phyloP scores from a whole-genome alignment of 2,329 filamentous ascomycete genomes.

The Sodiomyces alkalinus region DNA sequence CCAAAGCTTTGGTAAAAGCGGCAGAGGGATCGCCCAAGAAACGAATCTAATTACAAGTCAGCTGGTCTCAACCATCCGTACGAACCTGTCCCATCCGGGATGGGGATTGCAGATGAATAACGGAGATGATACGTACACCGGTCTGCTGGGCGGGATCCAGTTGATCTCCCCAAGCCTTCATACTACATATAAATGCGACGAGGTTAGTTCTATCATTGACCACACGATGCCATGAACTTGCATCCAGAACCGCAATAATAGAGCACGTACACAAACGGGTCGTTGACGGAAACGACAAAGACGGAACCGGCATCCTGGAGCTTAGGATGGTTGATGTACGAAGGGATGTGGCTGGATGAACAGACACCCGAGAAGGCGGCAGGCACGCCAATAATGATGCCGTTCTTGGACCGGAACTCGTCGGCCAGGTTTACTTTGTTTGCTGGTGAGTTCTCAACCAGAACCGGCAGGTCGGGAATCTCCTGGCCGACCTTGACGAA shows the following conservation, averaged over 20 bases:
- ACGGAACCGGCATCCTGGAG: slow-evolving; percentile 70
- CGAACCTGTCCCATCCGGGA: no score
- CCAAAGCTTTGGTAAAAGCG: slow-evolving; percentile 68
- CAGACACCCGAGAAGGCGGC: slow-evolving; percentile 54
- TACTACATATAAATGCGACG: slow-evolving; percentile 45
- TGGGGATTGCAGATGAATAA: no score
- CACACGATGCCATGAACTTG: slow-evolving; percentile 4
- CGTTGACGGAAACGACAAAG: slow-evolving; percentile 86
- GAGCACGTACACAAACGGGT: slow-evolving; percentile 70
- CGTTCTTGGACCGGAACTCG: slow-evolving; percentile 56
- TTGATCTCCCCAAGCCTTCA: slow-evolving; percentile 73
- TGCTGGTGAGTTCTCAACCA: slow-evolving; percentile 75
- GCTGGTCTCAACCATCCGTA: background rate
- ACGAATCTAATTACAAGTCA: slow-evolving; percentile 49
- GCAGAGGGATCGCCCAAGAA: slow-evolving; percentile 75
- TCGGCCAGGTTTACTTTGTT: slow-evolving; percentile 80
- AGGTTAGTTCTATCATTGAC: slow-evolving; percentile 2
- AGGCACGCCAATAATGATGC: slow-evolving; percentile 73
- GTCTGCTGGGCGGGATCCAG: slow-evolving; percentile 63
- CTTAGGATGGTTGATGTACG: slow-evolving; percentile 67
- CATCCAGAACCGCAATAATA: background rate
- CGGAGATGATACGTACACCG: slow-evolving; percentile 43
- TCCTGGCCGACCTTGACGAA: slow-evolving; percentile 65
- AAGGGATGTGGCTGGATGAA: slow-evolving; percentile 59
- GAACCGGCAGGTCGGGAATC: slow-evolving; percentile 60